phyloP scores from a whole-genome alignment of 2,329 filamentous ascomycete species.

The Trichoderma pleuroti region DNA sequence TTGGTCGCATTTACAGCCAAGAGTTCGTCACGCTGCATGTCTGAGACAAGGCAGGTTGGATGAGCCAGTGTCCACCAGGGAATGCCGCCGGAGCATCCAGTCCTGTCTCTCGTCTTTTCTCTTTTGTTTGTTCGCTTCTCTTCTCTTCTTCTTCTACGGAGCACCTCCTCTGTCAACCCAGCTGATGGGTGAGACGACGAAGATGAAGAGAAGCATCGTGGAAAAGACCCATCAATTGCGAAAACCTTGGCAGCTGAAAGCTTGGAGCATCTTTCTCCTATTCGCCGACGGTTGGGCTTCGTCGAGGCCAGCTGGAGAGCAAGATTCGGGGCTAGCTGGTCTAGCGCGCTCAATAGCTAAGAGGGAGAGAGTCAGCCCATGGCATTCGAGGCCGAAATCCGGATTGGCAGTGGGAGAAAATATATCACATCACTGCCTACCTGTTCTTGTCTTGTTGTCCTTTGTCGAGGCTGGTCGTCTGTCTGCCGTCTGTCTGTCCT shows the following conservation, averaged over 20 bases:
- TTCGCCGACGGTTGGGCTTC: constrained; percentile 3
- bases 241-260: not conserved
- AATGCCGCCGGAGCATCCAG: not conserved
- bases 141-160: not conserved
- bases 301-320: constrained; percentile 9
- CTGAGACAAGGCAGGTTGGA: constrained; percentile 3
- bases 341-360: constrained; percentile 11
- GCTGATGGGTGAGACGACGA: not conserved
- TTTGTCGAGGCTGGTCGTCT: not conserved
- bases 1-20: constrained; percentile 6
- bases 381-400: not conserved
- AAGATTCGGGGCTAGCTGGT: constrained; percentile 8
- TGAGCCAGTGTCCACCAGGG: not conserved
- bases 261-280: not conserved
- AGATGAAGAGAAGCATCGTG: not conserved
- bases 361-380: constrained; percentile 2
- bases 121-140: not conserved
- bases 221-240: not conserved
- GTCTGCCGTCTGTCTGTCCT: not conserved
- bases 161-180: not conserved
- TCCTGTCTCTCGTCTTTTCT: not conserved
- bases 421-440: not conserved
- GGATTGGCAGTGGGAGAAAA: not conserved
- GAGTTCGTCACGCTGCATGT: constrained; percentile 15
- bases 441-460: not conserved